Conservation (phyloP, 176 grass and related monocot genomes). For the Lolium multiflorum region DNA sequence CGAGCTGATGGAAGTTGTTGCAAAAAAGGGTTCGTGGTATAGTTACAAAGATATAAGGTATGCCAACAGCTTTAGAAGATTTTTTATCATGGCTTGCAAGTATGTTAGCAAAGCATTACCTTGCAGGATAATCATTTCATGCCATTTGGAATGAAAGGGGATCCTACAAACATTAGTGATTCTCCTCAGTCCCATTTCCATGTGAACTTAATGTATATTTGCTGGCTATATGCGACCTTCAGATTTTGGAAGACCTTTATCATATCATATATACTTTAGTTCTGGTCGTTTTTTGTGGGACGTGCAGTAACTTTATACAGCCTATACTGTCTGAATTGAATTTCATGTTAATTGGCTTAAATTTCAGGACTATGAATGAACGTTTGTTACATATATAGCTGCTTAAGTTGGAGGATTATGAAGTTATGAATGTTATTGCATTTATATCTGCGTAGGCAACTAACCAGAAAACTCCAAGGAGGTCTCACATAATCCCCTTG, state of each 20-base stretch:
- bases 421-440: not conserved
- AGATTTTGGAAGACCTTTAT: not conserved
- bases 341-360: not conserved
- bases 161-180: not conserved
- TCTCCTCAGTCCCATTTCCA: conserved; percentile 20
- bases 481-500: not conserved
- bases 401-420: not conserved
- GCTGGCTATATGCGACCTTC: not conserved
- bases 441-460: not conserved
- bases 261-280: conserved; percentile 15
- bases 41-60: conserved; percentile 90
- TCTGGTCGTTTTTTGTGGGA: not conserved
- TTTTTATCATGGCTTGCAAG: not conserved
- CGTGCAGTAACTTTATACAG: conserved; percentile 7
- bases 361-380: not conserved
- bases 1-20: conserved; percentile 96
- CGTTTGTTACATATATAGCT: too few relatives aligned
- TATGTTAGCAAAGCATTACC: not conserved
- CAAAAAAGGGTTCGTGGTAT: conserved; percentile 96
- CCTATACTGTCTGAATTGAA: not conserved
- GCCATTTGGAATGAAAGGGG: conserved; percentile 20
- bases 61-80: conserved; percentile 34
- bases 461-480: not conserved
- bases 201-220: conserved; percentile 15
- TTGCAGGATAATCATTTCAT: not conserved